Conservation (phyloP, 2,329 filamentous ascomycete genomes). For the Exophiala alcalophila region DNA sequence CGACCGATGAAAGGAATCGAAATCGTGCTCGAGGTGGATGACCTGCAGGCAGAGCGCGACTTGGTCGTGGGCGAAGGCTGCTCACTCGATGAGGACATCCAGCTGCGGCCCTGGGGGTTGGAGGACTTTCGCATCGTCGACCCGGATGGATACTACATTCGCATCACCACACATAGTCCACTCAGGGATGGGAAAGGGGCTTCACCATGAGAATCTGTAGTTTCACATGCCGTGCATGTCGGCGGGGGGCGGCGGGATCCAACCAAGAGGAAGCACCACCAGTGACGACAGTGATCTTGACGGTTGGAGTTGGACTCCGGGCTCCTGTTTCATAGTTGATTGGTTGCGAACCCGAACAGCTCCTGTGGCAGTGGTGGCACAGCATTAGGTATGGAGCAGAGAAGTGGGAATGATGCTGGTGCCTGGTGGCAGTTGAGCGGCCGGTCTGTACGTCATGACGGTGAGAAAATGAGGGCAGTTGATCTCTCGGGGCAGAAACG, state of each 20-base stretch:
- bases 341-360: too few relatives aligned
- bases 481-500: not conserved
- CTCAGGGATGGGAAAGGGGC: constrained; percentile 4
- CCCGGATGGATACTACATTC: constrained; percentile 23
- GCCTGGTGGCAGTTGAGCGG: too few relatives aligned
- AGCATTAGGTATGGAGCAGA: too few relatives aligned
- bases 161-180: constrained; percentile 18
- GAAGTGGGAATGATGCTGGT: too few relatives aligned
- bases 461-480: not conserved
- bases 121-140: constrained; percentile 22
- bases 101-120: constrained; percentile 21
- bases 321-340: too few relatives aligned
- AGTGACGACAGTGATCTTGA: too few relatives aligned
- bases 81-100: constrained; percentile 18
- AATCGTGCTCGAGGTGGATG: constrained; percentile 25
- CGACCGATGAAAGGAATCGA: constrained; percentile 19
- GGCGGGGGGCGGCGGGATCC: not conserved
- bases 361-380: too few relatives aligned
- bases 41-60: constrained; percentile 20
- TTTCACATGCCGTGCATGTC: constrained; percentile 3
- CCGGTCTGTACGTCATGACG: constrained; percentile 8
- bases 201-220: not conserved
- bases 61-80: constrained; percentile 15
- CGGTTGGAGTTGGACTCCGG: too few relatives aligned
- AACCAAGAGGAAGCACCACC: too few relatives aligned